These are phyloP conservation scores for Lasiosphaeriaceae sp. DNA, from an alignment of 495 filamentous ascomycete genomes.

Conservation along the genomic window DNA sequence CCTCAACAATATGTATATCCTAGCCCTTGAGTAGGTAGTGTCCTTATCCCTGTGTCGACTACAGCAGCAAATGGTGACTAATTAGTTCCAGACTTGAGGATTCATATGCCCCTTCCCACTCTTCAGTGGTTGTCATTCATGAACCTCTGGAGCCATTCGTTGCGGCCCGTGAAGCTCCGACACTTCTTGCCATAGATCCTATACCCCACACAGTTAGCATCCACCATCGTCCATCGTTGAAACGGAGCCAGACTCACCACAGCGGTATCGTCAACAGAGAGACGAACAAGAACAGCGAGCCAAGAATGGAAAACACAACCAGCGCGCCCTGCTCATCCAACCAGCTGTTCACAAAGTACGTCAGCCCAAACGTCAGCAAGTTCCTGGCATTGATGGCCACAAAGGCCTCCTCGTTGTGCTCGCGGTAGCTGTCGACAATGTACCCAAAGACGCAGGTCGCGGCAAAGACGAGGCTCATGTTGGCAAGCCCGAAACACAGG, in stretches of 20 bases:
- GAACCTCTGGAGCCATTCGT: constrained; percentile 41
- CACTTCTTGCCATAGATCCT: constrained; percentile 49
- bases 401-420: constrained; percentile 51
- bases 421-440: constrained; percentile 49
- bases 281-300: constrained; percentile 42
- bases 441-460: constrained; percentile 52
- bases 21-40: too few species aligned
- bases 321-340: constrained; percentile 41
- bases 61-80: too few species aligned
- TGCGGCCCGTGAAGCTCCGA: constrained; percentile 43
- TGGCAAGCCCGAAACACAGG: constrained; percentile 49
- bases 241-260: constrained; percentile 35
- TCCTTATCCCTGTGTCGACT: too few species aligned
- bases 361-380: constrained; percentile 49
- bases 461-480: constrained; percentile 50
- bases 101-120: too few species aligned
- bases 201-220: neutral
- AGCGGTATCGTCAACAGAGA: constrained; percentile 48
- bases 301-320: constrained; percentile 49
- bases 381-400: constrained; percentile 55
- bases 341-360: constrained; percentile 54
- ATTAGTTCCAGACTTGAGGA: too few species aligned
- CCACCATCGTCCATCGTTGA: too few species aligned
- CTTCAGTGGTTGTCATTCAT: constrained; percentile 43
- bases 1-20: too few species aligned